Evolutionary conservation across 495 filamentous ascomycete species (phyloP), one percentile per base, ranked within the genome.

Genomic region (Neurospora hispaniola): DNA sequence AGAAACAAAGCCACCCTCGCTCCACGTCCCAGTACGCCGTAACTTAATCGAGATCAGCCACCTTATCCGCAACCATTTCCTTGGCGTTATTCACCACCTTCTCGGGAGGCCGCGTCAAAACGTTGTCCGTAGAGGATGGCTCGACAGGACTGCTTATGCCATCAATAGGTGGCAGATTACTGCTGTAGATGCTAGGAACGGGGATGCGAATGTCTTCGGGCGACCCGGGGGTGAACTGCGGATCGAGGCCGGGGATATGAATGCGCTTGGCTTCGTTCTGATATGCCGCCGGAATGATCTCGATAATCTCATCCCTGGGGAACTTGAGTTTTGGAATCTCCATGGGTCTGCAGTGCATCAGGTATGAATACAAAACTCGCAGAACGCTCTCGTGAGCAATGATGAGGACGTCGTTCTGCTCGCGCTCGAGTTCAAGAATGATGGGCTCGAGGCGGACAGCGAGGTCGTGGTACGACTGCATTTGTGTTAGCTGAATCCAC

Each of bases 371-470:
- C 35, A 99, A 85, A 54, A 99, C 96, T 69, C 96, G 92, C 68
- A 99, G 85, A 14, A 99, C 96, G 73, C 92, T 95, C 81, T 99
- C 96, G 78, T 99, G 96, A 16, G 96, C 96, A 79, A 99, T 97
- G 75, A 99, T 97, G 40, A 99, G 85, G 46, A 99, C 86, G 81
- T 99, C 96, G 73, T 96, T 97, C 78, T 97, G 92, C 80, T 99
- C 96, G 42, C 96, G 91, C 82, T 99, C 96, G 4, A 99, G 87
- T 81, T 99, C 96, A 11, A 99, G 88, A 80, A 99, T 99, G 74
- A 99, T 96, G 10, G 96, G 96, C 81, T 99, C 96, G n/a, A 98
- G 89, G 27, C 96, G 92, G 72, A 98, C 96, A 35, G 96, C 96
- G 46, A 99, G 89, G 79, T 99, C 96, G 81, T 99, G 96, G 80